These are phyloP conservation scores for Talaromyces sp. DNA, from an alignment of 2,329 filamentous ascomycete genomes.

Conservation along the genomic window DNA sequence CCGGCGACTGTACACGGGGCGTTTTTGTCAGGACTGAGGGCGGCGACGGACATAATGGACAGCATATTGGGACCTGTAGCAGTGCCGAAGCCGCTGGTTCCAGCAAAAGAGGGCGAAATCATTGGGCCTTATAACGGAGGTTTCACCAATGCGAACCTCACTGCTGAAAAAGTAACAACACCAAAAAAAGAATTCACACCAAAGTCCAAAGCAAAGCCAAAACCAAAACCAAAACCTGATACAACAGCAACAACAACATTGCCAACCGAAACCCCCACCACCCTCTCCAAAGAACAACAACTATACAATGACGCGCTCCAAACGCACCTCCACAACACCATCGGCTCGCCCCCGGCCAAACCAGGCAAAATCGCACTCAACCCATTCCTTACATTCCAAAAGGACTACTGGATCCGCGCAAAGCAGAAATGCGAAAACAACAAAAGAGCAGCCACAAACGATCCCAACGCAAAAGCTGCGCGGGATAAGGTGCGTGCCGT, in stretches of 20 bases:
- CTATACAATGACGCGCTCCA: slow-evolving; percentile 56
- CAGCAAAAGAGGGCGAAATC: slow-evolving; percentile 51
- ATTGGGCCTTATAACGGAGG: neutral
- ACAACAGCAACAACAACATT: slow-evolving; percentile 5
- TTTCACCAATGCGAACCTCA: neutral
- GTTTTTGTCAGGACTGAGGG: slow-evolving; percentile 87
- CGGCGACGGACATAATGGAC: slow-evolving; percentile 79
- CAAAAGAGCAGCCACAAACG: slow-evolving; percentile 60
- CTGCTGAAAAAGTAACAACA: neutral
- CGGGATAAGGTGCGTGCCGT: slow-evolving; percentile 75
- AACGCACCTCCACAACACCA: slow-evolving; percentile 51
- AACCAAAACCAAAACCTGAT: slow-evolving; percentile 6
- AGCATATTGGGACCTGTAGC: slow-evolving; percentile 75
- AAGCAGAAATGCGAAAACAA: slow-evolving; percentile 66
- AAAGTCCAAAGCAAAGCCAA: slow-evolving; percentile 3
- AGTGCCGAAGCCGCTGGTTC: slow-evolving; percentile 70
- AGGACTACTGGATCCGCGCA: slow-evolving; percentile 61
- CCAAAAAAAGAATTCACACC: neutral
- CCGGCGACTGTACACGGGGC: slow-evolving; percentile 96
- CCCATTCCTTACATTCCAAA: slow-evolving; percentile 86
- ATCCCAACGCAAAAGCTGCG: slow-evolving; percentile 62
- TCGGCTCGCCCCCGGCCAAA: slow-evolving; percentile 67
- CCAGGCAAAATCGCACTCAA: slow-evolving; percentile 73
- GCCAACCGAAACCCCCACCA: slow-evolving; percentile 3
- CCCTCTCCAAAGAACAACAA: slow-evolving; percentile 27